These are phyloP conservation scores for Synchytrium microbalum DNA, from an alignment of 371 early-diverging fungal genomes.

Conservation along the genomic window DNA sequence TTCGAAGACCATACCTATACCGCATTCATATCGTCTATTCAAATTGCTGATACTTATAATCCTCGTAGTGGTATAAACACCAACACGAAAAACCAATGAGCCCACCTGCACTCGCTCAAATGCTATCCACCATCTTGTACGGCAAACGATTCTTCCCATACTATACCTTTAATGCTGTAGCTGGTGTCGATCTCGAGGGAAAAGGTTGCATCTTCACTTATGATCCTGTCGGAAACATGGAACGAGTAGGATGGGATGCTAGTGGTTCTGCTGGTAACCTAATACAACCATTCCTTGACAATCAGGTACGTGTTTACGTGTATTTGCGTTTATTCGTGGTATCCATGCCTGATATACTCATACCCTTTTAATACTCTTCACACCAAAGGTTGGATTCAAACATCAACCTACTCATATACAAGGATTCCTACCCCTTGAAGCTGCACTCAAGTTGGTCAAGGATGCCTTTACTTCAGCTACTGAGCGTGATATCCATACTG, in stretches of 20 bases:
- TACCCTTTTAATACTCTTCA: background rate
- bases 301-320: conserved; percentile 56
- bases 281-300: conserved; percentile 98
- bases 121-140: conserved; percentile 92
- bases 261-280: conserved; percentile 87
- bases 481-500: conserved; percentile 99
- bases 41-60: background rate
- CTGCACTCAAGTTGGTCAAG: conserved; percentile 74
- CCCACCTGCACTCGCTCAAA: conserved; percentile 83
- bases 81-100: conserved; percentile 87
- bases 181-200: conserved; percentile 86
- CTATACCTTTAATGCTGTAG: conserved; percentile 86
- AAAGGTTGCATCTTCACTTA: conserved; percentile 87
- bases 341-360: background rate
- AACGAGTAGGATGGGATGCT: conserved; percentile 69
- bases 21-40: background rate
- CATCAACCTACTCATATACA: conserved; percentile 44
- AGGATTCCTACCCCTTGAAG: conserved; percentile 48
- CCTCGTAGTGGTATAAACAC: conserved; percentile 75
- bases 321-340: background rate
- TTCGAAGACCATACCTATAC: background rate
- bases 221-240: conserved; percentile 96
- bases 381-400: conserved; percentile 41
- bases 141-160: conserved; percentile 97
- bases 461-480: conserved; percentile 98